Evolutionary conservation across 768 basidiomycete genomes (phyloP).

Genomic region (Podaxis sp.): DNA sequence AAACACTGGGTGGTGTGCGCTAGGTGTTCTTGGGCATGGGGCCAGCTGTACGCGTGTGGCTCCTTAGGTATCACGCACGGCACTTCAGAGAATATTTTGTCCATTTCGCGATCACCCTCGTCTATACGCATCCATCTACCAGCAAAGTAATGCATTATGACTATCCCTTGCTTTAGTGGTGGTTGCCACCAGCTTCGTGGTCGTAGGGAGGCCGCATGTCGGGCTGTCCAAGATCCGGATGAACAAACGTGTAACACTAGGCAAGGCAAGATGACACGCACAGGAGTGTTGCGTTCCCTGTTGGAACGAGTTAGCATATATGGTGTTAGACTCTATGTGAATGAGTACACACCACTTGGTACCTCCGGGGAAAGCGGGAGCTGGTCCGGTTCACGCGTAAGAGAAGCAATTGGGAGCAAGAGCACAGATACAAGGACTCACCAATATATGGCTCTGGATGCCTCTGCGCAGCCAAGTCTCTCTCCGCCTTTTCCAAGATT

Average conservation of each 20-base stretch:
- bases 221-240: conserved; percentile 38
- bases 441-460: conserved; percentile 95
- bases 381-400: conserved; percentile 33
- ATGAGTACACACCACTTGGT: conserved; percentile 81
- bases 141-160: background rate
- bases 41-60: background rate
- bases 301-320: conserved; percentile 1
- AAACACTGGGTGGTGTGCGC: background rate
- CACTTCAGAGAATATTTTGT: background rate
- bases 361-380: conserved; percentile 79
- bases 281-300: conserved; percentile 81
- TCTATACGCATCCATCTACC: background rate
- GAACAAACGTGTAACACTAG: conserved; percentile 1
- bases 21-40: background rate
- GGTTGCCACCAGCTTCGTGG: conserved; percentile 39
- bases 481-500: conserved; percentile 81
- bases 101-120: background rate
- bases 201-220: conserved; percentile 61
- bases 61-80: background rate
- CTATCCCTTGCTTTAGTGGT: conserved; percentile 24
- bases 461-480: conserved; percentile 51
- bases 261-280: conserved; percentile 32
- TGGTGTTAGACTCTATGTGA: conserved; percentile 2
- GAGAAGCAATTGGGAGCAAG: conserved; percentile 10
- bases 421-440: conserved; percentile 39